These are phyloP conservation scores for Coemansia sp. DNA, from an alignment of 192 early-diverging fungal genomes.

Conservation along the genomic window DNA sequence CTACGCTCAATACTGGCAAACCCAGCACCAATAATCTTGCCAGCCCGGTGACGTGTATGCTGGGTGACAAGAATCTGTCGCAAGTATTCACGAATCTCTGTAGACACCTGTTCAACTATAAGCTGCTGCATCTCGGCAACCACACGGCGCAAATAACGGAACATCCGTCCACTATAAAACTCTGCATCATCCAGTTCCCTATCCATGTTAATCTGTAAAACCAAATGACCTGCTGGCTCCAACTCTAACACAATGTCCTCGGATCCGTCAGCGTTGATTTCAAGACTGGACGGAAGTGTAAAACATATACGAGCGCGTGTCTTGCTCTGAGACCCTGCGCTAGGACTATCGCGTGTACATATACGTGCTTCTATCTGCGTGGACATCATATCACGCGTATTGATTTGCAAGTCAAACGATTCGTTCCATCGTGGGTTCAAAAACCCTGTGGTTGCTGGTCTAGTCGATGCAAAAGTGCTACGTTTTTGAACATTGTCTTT, in stretches of 20 bases:
- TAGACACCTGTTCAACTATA: slow-evolving; percentile 71
- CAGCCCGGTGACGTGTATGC: slow-evolving; percentile 29
- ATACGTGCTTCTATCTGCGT: slow-evolving; percentile 43
- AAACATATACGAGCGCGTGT: slow-evolving; percentile 62
- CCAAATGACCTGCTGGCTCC: slow-evolving; percentile 61
- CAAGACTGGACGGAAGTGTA: slow-evolving; percentile 49
- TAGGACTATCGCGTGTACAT: slow-evolving; percentile 50
- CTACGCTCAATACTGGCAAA: slow-evolving; percentile 45
- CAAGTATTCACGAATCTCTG: slow-evolving; percentile 60
- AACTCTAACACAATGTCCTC: slow-evolving; percentile 69
- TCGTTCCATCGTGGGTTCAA: slow-evolving; percentile 81
- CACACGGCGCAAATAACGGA: slow-evolving; percentile 65
- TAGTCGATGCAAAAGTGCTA: slow-evolving; percentile 59
- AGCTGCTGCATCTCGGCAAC: slow-evolving; percentile 64
- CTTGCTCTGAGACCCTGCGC: slow-evolving; percentile 39
- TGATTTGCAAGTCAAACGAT: slow-evolving; percentile 63
- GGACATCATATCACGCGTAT: slow-evolving; percentile 30
- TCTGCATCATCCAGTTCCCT: slow-evolving; percentile 77
- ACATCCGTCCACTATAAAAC: slow-evolving; percentile 77
- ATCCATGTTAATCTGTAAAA: slow-evolving; percentile 71
- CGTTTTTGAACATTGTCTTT: slow-evolving; percentile 51
- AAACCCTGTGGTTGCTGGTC: slow-evolving; percentile 16
- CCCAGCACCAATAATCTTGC: slow-evolving; percentile 14
- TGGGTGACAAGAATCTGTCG: slow-evolving; percentile 59
- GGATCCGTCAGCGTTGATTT: slow-evolving; percentile 50